phyloP scores from a whole-genome alignment of 2,329 filamentous ascomycete genomes.

The Pseudogymnoascus sp. region DNA sequence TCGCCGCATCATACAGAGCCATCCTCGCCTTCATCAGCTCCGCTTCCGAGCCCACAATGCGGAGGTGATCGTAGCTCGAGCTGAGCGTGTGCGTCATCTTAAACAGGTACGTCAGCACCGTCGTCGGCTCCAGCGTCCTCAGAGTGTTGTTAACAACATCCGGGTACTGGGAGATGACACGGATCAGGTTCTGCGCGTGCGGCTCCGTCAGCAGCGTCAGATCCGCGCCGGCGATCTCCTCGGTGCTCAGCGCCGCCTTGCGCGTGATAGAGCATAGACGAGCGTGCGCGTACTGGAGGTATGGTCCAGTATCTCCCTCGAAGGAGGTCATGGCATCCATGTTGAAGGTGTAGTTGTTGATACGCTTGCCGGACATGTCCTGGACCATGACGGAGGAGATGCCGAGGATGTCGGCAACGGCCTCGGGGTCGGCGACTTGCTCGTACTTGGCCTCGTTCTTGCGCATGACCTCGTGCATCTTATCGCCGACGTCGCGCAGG shows the following conservation, averaged over 20 bases:
- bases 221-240: constrained; percentile 57
- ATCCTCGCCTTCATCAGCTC: constrained; percentile 65
- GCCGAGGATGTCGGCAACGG: constrained; percentile 78
- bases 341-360: constrained; percentile 66
- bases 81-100: constrained; percentile 78
- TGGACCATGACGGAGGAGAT: constrained; percentile 97
- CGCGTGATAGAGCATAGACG: constrained; percentile 60
- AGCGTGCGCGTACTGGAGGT: constrained; percentile 76
- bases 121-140: constrained; percentile 71
- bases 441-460: constrained; percentile 85
- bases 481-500: constrained; percentile 72
- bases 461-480: constrained; percentile 97
- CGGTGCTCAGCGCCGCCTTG: constrained; percentile 44
- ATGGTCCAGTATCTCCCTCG: constrained; percentile 78
- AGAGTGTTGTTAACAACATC: constrained; percentile 78
- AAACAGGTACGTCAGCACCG: constrained; percentile 65
- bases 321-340: constrained; percentile 77
- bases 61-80: constrained; percentile 73
- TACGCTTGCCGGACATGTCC: constrained; percentile 89
- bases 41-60: constrained; percentile 71
- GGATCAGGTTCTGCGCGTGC: constrained; percentile 65
- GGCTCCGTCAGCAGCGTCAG: constrained; percentile 61
- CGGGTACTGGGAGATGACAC: constrained; percentile 75
- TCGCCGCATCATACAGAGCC: constrained; percentile 69
- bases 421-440: constrained; percentile 76